Conservation (phyloP, 169 alveolate genomes). For the Cryptosporidium baileyi region DNA sequence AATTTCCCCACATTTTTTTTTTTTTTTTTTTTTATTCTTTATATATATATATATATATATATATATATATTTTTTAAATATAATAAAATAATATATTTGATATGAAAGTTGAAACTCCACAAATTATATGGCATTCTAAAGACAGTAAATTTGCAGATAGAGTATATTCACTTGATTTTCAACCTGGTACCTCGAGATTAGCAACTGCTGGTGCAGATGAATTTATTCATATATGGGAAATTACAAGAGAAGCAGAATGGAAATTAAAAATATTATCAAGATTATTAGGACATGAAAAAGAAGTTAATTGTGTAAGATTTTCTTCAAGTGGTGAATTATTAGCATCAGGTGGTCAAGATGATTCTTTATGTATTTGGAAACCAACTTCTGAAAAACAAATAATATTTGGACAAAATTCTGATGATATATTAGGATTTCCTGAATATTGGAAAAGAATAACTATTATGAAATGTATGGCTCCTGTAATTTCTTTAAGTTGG, state of each 20-base stretch:
- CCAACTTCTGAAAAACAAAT: constrained; percentile 51
- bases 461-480: constrained; percentile 63
- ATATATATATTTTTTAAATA: no score
- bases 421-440: constrained; percentile 63
- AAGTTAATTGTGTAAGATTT: constrained; percentile 88
- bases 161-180: constrained; percentile 87
- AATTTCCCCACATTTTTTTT: no score
- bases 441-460: constrained; percentile 68
- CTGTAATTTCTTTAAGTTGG: constrained; percentile 60
- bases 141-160: constrained; percentile 88
- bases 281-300: constrained; percentile 87
- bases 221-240: constrained; percentile 87
- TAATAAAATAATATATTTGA: not conserved
- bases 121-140: constrained; percentile 89
- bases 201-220: constrained; percentile 92
- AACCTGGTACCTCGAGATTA: constrained; percentile 80
- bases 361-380: constrained; percentile 68
- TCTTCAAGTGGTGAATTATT: constrained; percentile 81
- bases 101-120: constrained; percentile 78
- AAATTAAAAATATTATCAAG: constrained; percentile 81
- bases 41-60: no score
- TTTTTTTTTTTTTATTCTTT: no score
- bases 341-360: constrained; percentile 90
- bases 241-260: constrained; percentile 79
- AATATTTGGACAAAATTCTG: constrained; percentile 53